A percentile compares a stretch with the other conserved stretches of the same genome.
Conservation (phyloP, 768 basidiomycete species). For the Pleurotus tuber-regium region DNA sequence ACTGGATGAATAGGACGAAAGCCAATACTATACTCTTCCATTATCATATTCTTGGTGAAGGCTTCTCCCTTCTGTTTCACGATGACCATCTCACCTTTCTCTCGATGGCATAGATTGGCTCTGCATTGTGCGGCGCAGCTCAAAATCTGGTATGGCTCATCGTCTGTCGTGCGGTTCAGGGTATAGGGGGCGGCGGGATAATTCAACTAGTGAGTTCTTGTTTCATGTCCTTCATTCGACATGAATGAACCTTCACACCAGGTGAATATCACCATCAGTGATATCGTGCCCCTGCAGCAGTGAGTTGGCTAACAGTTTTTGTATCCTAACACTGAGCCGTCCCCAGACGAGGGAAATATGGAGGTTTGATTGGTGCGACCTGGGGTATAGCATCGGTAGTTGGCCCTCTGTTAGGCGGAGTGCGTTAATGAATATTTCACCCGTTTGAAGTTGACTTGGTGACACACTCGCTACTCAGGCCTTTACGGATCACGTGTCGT, state of each 20-base stretch:
- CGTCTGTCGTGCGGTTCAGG: slow-evolving; percentile 74
- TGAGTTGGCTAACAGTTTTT: slow-evolving; percentile 28
- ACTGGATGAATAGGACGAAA: slow-evolving; percentile 51
- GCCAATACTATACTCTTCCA: slow-evolving; percentile 63
- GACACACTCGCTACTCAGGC: slow-evolving; percentile 36
- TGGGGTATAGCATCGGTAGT: slow-evolving; percentile 75
- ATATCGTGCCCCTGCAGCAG: slow-evolving; percentile 82
- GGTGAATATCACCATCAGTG: slow-evolving; percentile 75
- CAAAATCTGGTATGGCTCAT: slow-evolving; percentile 79
- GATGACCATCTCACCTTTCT: slow-evolving; percentile 1
- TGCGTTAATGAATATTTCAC: slow-evolving; percentile 21
- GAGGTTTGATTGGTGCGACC: slow-evolving; percentile 72
- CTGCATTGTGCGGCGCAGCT: slow-evolving; percentile 79
- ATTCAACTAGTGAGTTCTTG: slow-evolving; percentile 54
- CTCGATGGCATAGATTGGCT: slow-evolving; percentile 57
- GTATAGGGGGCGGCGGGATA: slow-evolving; percentile 81
- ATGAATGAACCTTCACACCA: slow-evolving; percentile 17
- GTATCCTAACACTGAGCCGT: neutral
- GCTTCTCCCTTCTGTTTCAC: neutral
- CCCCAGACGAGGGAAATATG: slow-evolving; percentile 71
- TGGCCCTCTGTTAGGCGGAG: slow-evolving; percentile 82
- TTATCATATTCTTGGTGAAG: slow-evolving; percentile 65
- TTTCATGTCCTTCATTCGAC: neutral
- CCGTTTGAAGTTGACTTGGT: slow-evolving; percentile 8
- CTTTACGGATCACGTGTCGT: slow-evolving; percentile 71